Evolutionary conservation across 2,329 filamentous ascomycete genomes (phyloP), one percentile per base, ranked within the genome.

Genomic region (Neopestalotiopsis clavispora): DNA sequence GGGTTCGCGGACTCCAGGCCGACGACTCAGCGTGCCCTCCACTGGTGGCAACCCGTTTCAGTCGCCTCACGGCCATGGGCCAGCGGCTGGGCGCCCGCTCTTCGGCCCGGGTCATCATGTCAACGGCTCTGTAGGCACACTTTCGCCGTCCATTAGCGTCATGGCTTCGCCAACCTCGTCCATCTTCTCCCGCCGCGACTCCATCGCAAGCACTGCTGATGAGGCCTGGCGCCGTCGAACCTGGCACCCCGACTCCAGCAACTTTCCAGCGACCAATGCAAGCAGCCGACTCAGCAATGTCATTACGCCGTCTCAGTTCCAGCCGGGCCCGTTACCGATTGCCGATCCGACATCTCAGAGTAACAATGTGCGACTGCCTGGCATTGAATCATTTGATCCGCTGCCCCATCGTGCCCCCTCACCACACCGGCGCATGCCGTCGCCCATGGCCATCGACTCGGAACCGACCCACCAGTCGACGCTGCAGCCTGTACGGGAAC

Each of bases 301-400:
- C 52, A 89, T 93, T 70, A 94, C 90, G 4, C 90, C 92, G 75
- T 89, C 79, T 77, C 89, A 84, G 71, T 86, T 82, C 80, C 88
- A 81, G 77, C 87, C 82, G 76, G 86, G 69, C 77, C 86, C 76
- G 78, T 88, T 80, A 76, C 87, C 79, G 72, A 80, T 84, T 40
- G 82, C 80, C 52, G 84, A 79, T 68, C 79, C 76, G 65, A 82
- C 78, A 5, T 78, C 78, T 49, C 89, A 81, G 76, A 90, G 91
- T 73, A 87, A 85, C 6, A 81, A 86, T 4, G 84, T 94, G 14
- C 90, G 94, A 52, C 86, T 98, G 14, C 95, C 95, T 0, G 94
- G 95, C 14, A 98, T 98, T 72, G 94, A 97, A 78, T 97, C 94
- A 17, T 97, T 98, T 74, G 94, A 95, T 75, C 91, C 93, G 68